A percentile compares a stretch with the other conserved stretches of the same genome.
Evolutionary conservation across 1,139 yeast species (phyloP).

Genomic region (Yamadazyma trypodendri): DNA sequence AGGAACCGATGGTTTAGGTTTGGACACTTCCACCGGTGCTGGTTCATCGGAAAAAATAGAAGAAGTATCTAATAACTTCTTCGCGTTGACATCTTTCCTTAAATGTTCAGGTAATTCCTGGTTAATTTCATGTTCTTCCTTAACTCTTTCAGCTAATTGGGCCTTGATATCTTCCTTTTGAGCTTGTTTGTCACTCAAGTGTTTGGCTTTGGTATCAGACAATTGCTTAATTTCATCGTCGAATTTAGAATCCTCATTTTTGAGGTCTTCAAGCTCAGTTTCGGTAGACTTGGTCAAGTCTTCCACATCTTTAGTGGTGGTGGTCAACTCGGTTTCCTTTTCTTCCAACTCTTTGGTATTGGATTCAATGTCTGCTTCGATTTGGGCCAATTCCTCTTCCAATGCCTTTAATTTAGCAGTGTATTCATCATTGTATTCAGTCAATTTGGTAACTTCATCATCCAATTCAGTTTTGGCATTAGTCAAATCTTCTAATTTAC

Average conservation of each 20-base stretch:
- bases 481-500: slow-evolving; percentile 39
- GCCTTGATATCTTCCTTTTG: slow-evolving; percentile 35
- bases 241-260: slow-evolving; percentile 26
- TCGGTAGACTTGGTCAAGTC: slow-evolving; percentile 27
- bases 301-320: slow-evolving; percentile 32
- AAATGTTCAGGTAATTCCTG: slow-evolving; percentile 54
- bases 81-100: slow-evolving; percentile 41
- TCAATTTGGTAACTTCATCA: slow-evolving; percentile 34
- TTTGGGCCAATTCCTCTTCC: slow-evolving; percentile 35
- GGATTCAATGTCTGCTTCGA: slow-evolving; percentile 39
- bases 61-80: slow-evolving; percentile 39
- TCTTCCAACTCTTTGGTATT: slow-evolving; percentile 32
- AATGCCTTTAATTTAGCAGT: slow-evolving; percentile 34
- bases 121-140: slow-evolving; percentile 46
- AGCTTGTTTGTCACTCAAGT: slow-evolving; percentile 27
- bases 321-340: slow-evolving; percentile 30
- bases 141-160: slow-evolving; percentile 34
- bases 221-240: slow-evolving; percentile 34
- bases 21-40: slow-evolving; percentile 13
- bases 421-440: slow-evolving; percentile 34
- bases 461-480: slow-evolving; percentile 37
- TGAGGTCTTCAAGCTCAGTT: slow-evolving; percentile 26
- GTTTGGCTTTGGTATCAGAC: slow-evolving; percentile 28
- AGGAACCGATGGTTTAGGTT: slow-evolving; percentile 6
- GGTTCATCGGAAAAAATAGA: slow-evolving; percentile 36